Conservation (phyloP, 202 grass and related monocot genomes). For the Digitaria exilis region DNA sequence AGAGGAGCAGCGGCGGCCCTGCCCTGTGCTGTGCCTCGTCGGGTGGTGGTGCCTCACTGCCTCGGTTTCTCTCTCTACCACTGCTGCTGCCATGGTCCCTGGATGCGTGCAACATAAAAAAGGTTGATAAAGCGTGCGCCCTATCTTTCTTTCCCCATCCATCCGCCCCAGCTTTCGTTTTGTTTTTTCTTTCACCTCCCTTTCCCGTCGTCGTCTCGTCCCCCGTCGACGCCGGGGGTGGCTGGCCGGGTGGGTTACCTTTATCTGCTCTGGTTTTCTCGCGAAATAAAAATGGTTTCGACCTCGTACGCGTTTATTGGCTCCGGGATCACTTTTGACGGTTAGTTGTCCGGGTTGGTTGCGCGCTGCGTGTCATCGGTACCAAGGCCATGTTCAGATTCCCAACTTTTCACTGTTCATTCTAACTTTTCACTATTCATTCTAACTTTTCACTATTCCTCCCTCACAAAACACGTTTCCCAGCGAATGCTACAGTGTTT, state of each 20-base stretch:
- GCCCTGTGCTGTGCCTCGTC: neutral
- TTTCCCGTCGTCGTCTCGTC: neutral
- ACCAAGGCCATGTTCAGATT: too few species aligned
- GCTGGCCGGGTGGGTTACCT: neutral
- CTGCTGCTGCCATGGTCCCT: conserved; percentile 45
- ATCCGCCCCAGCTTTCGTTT: neutral
- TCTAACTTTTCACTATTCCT: too few species aligned
- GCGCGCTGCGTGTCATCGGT: too few species aligned
- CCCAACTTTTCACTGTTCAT: too few species aligned
- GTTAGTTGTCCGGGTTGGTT: neutral
- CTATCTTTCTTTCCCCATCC: conserved; percentile 18
- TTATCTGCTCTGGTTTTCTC: conserved; percentile 10
- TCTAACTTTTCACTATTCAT: too few species aligned
- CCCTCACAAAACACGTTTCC: too few species aligned
- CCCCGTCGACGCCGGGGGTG: too few species aligned
- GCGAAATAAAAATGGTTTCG: neutral
- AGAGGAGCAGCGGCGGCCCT: neutral
- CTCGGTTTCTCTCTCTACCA: conserved; percentile 26
- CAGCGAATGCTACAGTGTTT: too few species aligned
- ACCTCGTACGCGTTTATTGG: conserved; percentile 27
- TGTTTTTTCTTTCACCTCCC: conserved; percentile 24
- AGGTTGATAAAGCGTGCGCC: conserved; percentile 45
- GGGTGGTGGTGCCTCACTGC: conserved; percentile 20
- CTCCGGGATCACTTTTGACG: conserved; percentile 1
- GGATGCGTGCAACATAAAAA: conserved; percentile 84